Conservation (phyloP, 2,329 filamentous ascomycete species). For the Penicillium sp. region DNA sequence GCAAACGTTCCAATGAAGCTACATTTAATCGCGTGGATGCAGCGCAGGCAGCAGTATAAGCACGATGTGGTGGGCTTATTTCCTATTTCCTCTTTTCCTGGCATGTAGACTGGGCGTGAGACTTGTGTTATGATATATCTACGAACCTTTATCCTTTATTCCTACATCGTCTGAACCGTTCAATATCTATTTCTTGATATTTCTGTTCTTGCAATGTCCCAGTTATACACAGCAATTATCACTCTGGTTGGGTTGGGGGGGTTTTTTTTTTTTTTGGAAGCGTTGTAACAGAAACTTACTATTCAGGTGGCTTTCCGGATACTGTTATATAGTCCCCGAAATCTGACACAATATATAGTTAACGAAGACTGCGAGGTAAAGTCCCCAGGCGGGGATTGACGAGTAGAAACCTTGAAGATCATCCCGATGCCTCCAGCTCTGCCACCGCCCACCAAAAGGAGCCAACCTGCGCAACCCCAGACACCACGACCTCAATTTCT, state of each 20-base stretch:
- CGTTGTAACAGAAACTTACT: conserved; percentile 26
- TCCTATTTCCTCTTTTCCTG: conserved; percentile 23
- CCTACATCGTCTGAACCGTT: conserved; percentile 22
- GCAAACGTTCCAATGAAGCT: conserved; percentile 33
- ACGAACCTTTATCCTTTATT: conserved; percentile 21
- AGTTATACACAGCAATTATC: conserved; percentile 14
- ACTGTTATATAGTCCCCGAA: conserved; percentile 20
- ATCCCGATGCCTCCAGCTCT: neutral
- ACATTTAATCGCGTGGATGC: conserved; percentile 20
- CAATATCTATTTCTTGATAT: conserved; percentile 24
- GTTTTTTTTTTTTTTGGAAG: conserved; percentile 10
- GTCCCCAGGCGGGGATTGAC: neutral
- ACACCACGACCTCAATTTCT: conserved; percentile 16
- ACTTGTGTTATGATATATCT: conserved; percentile 28
- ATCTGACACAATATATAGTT: conserved; percentile 3
- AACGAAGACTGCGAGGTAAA: neutral
- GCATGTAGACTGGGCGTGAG: conserved; percentile 28
- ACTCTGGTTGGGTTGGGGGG: conserved; percentile 23
- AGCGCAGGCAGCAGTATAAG: conserved; percentile 22
- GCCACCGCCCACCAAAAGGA: conserved; percentile 28
- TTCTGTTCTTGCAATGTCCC: neutral
- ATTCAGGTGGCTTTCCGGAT: conserved; percentile 3
- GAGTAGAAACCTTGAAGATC: too few relatives aligned
- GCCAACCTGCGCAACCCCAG: conserved; percentile 17
- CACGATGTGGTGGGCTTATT: conserved; percentile 27